phyloP scores from a whole-genome alignment of 1,284 basidiomycete genomes.

The Boletus holoroseus region DNA sequence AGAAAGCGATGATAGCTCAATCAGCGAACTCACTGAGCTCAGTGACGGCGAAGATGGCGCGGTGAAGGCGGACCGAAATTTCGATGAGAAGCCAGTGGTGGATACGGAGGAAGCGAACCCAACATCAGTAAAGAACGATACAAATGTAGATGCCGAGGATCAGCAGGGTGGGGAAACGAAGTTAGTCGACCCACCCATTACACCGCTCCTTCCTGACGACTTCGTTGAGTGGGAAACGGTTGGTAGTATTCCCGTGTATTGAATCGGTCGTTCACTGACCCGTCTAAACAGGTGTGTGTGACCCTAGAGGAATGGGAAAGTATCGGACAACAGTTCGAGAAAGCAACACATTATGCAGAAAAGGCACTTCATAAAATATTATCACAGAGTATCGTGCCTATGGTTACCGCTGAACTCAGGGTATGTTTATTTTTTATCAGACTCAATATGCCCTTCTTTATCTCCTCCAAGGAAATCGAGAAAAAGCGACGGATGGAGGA shows the following conservation, averaged over 20 bases:
- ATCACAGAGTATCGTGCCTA: constrained; percentile 59
- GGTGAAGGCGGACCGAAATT: constrained; percentile 14
- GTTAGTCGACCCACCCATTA: neutral
- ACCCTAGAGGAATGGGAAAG: constrained; percentile 79
- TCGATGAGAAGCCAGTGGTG: neutral
- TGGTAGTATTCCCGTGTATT: constrained; percentile 28
- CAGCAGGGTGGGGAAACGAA: constrained; percentile 3
- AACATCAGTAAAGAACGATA: neutral
- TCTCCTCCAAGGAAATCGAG: constrained; percentile 51
- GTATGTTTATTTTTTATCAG: constrained; percentile 16
- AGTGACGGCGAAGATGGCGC: constrained; percentile 40
- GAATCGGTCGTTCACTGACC: constrained; percentile 3
- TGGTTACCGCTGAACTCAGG: constrained; percentile 56
- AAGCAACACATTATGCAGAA: constrained; percentile 73
- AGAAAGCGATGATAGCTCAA: constrained; percentile 49
- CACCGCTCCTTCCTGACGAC: constrained; percentile 37
- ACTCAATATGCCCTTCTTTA: constrained; percentile 6
- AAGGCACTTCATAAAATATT: constrained; percentile 70
- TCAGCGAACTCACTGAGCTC: constrained; percentile 69
- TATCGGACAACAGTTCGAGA: constrained; percentile 65
- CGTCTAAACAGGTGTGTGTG: constrained; percentile 57
- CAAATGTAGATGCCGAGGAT: neutral
- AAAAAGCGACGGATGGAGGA: constrained; percentile 58
- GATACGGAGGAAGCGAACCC: constrained; percentile 4
- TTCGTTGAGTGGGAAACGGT: constrained; percentile 85